Conservation (phyloP, 164 flowering plant genomes). For the Annona squamosa region DNA sequence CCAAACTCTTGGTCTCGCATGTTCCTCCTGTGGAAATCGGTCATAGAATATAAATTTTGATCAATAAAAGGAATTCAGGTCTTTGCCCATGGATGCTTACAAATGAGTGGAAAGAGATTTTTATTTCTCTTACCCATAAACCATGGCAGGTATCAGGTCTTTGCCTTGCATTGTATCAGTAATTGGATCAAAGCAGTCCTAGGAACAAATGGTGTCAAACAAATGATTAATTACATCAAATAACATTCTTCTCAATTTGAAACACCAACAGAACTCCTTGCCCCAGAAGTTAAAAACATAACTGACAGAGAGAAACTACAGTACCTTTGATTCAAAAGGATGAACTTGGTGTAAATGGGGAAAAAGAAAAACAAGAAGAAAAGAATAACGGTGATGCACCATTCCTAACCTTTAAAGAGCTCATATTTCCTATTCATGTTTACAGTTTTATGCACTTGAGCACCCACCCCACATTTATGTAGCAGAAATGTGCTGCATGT, state of each 20-base stretch:
- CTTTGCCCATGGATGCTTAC: not conserved
- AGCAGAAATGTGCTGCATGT: too few relatives aligned
- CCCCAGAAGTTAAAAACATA: not conserved
- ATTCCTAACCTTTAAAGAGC: too few relatives aligned
- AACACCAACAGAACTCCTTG: not conserved
- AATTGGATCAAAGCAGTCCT: conserved; percentile 75
- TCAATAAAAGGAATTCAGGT: not conserved
- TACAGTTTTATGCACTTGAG: too few relatives aligned
- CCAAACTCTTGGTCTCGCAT: conserved; percentile 56
- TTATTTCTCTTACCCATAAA: conserved; percentile 59
- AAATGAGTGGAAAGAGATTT: not conserved
- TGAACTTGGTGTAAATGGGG: too few relatives aligned
- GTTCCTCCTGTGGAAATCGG: conserved; percentile 36
- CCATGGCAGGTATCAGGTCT: conserved; percentile 84
- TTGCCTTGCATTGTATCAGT: conserved; percentile 36
- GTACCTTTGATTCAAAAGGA: too few relatives aligned
- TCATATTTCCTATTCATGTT: too few relatives aligned
- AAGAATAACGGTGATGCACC: too few relatives aligned
- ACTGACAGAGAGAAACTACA: not conserved
- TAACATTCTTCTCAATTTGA: not conserved
- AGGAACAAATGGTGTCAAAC: not conserved
- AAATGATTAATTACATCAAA: not conserved
- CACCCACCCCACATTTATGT: too few relatives aligned
- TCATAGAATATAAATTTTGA: not conserved
- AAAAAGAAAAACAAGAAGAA: too few relatives aligned